phyloP scores from a whole-genome alignment of 2,329 filamentous ascomycete species.

The Acephala macrosclerotiorum region DNA sequence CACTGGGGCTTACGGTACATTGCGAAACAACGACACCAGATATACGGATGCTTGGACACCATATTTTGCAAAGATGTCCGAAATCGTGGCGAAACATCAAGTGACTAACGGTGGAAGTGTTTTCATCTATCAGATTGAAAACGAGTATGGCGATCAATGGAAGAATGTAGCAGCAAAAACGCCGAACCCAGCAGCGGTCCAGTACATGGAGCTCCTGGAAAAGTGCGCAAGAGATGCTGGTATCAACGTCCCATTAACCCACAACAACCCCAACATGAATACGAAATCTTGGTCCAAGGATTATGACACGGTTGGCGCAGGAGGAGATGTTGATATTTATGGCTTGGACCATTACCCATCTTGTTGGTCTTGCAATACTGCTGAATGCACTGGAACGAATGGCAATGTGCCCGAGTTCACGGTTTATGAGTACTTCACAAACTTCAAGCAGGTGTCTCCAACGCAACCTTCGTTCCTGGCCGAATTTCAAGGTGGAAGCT shows the following conservation, averaged over 20 bases:
- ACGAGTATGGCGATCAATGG: slow-evolving; percentile 58
- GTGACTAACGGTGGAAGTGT: slow-evolving; percentile 65
- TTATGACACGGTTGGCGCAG: slow-evolving; percentile 57
- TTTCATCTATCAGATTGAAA: slow-evolving; percentile 64
- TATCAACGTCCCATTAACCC: slow-evolving; percentile 63
- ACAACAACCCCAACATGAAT: slow-evolving; percentile 67
- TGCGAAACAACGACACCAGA: slow-evolving; percentile 59
- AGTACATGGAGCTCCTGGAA: slow-evolving; percentile 66
- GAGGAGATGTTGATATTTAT: slow-evolving; percentile 62
- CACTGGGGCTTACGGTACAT: slow-evolving; percentile 62
- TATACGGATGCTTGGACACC: slow-evolving; percentile 62
- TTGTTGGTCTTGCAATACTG: slow-evolving; percentile 70
- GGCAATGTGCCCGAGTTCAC: slow-evolving; percentile 61
- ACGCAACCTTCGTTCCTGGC: slow-evolving; percentile 56
- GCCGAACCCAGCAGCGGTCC: slow-evolving; percentile 55
- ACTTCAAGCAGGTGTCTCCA: slow-evolving; percentile 40
- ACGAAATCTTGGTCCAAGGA: slow-evolving; percentile 66
- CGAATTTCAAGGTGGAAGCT: slow-evolving; percentile 66
- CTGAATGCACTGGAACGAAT: slow-evolving; percentile 66
- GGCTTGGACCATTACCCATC: slow-evolving; percentile 61
- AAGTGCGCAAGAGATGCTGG: slow-evolving; percentile 60
- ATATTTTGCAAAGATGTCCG: slow-evolving; percentile 58
- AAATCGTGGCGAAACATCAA: slow-evolving; percentile 58
- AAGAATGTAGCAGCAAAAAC: slow-evolving; percentile 50
- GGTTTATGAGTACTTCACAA: slow-evolving; percentile 43